Evolutionary conservation across 2,329 filamentous ascomycete species (phyloP), one percentile per base, ranked within the genome.

Genomic region (Penicillium sp.): DNA sequence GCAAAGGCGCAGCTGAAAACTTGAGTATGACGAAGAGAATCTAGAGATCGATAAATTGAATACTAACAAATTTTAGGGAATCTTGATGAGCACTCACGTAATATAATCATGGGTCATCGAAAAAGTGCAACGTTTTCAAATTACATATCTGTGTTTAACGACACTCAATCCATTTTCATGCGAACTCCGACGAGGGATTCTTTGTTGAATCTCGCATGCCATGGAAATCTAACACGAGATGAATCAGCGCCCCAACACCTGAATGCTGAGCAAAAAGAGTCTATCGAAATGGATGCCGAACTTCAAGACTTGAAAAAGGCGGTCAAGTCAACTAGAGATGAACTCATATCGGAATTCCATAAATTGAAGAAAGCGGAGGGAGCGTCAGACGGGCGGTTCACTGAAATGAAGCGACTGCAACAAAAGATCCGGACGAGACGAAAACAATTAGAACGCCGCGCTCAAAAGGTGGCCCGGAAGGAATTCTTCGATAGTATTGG

Each of bases 1-100:
- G 59, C 7, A 66, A 65, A 62, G 64, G 62, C 6, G 62, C 58
- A 15, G 58, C 58, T 42, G 43, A 29, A 21, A 23, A 48, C 7
- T 21, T 48, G 15, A 19, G 45, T 48, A 48, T n/a, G 29, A 4
- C 8, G 7, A 9, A 19, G n/a, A 38, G 9, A 9, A 10, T 19
- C 17, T 38, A 38, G 36, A 19, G 36, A 19, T 38, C n/a, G 17
- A 38, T n/a, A 38, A 38, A 19, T 38, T 38, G 15, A 8, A 19
- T 19, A 19, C 36, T 38, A 10, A 38, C 8, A 38, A 38, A 19
- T 4, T 19, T 19, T 10, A 38, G 36, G 36, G 36, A 38, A 38
- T 38, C 36, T 38, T 10, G 7, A 38, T 38, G 6, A 38, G n/a
- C n/a, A 38, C 8, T 38, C 17, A 38, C 36, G 36, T 10, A 38